phyloP scores from a whole-genome alignment of 2,329 filamentous ascomycete genomes.

The Apiospora pterosperma region DNA sequence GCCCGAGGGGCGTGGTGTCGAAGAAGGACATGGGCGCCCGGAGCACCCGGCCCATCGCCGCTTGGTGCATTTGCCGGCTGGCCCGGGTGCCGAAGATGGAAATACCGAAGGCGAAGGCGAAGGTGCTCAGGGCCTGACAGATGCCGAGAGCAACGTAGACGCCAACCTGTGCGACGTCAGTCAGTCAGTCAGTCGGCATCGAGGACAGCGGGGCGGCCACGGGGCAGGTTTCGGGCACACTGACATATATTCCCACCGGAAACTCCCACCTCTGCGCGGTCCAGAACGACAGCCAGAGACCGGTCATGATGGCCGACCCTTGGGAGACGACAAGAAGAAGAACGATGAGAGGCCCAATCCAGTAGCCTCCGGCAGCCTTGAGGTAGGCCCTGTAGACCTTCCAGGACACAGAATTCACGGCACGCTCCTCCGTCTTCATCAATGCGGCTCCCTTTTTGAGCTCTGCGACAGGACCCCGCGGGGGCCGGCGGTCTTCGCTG shows the following conservation, averaged over 20 bases:
- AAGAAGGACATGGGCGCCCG: conserved; percentile 82
- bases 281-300: conserved; percentile 93
- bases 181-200: too few relatives aligned
- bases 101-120: conserved; percentile 73
- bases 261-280: conserved; percentile 73
- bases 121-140: conserved; percentile 69
- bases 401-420: conserved; percentile 74
- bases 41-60: conserved; percentile 74
- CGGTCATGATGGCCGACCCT: conserved; percentile 80
- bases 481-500: neutral
- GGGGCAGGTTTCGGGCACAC: too few relatives aligned
- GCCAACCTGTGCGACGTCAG: too few relatives aligned
- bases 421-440: conserved; percentile 68
- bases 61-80: conserved; percentile 75
- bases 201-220: too few relatives aligned
- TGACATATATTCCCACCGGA: conserved; percentile 63
- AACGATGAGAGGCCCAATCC: conserved; percentile 63
- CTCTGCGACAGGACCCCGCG: neutral
- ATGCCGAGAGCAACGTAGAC: conserved; percentile 68
- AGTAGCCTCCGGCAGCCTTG: conserved; percentile 65
- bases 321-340: conserved; percentile 68
- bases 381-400: conserved; percentile 76
- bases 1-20: conserved; percentile 89
- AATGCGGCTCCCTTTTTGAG: conserved; percentile 58
- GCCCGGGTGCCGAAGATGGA: conserved; percentile 77